Evolutionary conservation across 2,329 filamentous ascomycete species (phyloP).

Genomic region (Pseudogymnoascus destructans): DNA sequence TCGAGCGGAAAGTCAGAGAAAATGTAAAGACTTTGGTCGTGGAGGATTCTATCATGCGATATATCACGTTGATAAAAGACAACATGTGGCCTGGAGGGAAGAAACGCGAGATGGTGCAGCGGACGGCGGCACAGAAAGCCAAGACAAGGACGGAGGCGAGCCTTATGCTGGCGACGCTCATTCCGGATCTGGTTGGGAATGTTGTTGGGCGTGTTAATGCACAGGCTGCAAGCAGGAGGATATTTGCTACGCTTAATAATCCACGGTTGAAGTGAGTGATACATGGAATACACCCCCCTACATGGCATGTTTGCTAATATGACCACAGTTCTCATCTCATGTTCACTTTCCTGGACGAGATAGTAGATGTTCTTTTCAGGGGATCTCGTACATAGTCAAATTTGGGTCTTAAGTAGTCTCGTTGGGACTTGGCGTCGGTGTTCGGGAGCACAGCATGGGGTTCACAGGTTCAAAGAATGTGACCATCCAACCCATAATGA

Average conservation of each 20-base stretch:
- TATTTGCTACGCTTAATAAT: slow-evolving; percentile 89
- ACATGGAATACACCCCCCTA: background rate
- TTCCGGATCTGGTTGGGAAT: slow-evolving; percentile 83
- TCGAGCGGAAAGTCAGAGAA: slow-evolving; percentile 89
- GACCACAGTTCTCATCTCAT: slow-evolving; percentile 24
- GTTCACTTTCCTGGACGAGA: slow-evolving; percentile 27
- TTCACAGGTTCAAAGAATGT: background rate
- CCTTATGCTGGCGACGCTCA: slow-evolving; percentile 73
- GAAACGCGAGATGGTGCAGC: slow-evolving; percentile 35
- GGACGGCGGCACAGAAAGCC: slow-evolving; percentile 61
- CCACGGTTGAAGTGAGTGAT: slow-evolving; percentile 65
- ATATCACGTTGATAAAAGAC: slow-evolving; percentile 60
- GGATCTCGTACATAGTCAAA: slow-evolving; percentile 18
- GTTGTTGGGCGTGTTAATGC: slow-evolving; percentile 91
- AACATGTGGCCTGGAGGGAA: slow-evolving; percentile 70
- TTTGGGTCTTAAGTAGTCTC: slow-evolving; percentile 9
- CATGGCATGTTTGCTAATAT: slow-evolving; percentile 11
- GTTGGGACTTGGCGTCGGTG: slow-evolving; percentile 20
- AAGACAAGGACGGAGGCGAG: slow-evolving; percentile 78
- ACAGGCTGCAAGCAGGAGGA: slow-evolving; percentile 72
- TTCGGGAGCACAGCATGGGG: slow-evolving; percentile 15
- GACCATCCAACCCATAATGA: background rate
- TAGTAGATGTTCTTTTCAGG: slow-evolving; percentile 26
- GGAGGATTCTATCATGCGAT: slow-evolving; percentile 66
- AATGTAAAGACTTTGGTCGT: slow-evolving; percentile 59